These are phyloP conservation scores for Rhazya stricta DNA, from an alignment of 257 asterid genomes.

Conservation along the genomic window DNA sequence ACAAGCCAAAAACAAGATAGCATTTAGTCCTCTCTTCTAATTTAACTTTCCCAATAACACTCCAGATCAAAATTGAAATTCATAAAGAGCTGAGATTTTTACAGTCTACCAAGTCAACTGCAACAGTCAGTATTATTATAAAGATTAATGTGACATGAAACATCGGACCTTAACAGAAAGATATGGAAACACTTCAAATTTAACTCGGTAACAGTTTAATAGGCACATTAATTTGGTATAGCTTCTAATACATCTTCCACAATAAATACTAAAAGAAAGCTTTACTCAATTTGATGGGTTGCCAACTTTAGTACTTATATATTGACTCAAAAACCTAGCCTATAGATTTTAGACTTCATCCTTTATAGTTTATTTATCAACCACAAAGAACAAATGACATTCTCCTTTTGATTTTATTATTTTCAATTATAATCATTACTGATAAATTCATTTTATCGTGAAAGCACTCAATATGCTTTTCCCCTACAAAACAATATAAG, in stretches of 20 bases:
- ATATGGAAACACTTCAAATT: not conserved
- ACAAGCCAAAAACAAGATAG: conserved; percentile 3
- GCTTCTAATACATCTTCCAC: not conserved
- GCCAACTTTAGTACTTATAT: not conserved
- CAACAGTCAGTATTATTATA: not conserved
- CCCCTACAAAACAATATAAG: too few species aligned
- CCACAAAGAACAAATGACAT: not conserved
- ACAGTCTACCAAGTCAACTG: not conserved
- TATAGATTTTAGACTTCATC: not conserved
- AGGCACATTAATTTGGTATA: not conserved
- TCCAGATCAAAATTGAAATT: not conserved
- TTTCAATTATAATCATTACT: too few species aligned
- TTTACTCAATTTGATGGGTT: not conserved
- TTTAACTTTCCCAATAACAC: not conserved
- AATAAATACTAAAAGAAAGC: not conserved
- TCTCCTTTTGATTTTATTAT: too few species aligned
- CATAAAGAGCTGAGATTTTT: not conserved
- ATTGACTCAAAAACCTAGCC: not conserved
- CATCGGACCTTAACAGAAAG: not conserved
- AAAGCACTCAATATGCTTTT: too few species aligned
- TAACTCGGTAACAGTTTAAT: not conserved
- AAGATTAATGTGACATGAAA: not conserved
- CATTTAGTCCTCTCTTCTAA: not conserved
- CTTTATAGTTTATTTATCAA: not conserved
- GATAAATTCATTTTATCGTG: too few species aligned